These are phyloP conservation scores for Magnaporthiopsis rhizophila DNA, from an alignment of 2,329 filamentous ascomycete genomes.

Conservation along the genomic window DNA sequence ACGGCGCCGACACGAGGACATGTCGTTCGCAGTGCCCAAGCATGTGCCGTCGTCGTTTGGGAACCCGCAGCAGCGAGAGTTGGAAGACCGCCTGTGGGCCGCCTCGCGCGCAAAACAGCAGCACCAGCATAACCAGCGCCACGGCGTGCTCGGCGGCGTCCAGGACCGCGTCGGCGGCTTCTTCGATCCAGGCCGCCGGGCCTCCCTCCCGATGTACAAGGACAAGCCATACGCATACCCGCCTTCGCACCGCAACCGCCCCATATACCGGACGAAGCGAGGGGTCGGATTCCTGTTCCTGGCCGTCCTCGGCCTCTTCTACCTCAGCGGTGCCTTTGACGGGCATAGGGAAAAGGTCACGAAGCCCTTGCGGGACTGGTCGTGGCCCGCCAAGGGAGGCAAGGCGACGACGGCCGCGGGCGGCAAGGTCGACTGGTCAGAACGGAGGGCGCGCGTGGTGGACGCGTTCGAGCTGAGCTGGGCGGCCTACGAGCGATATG, in stretches of 20 bases:
- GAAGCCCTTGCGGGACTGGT: slow-evolving; percentile 37
- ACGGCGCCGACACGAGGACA: slow-evolving; percentile 27
- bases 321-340: slow-evolving; percentile 58
- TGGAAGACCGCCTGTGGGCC: slow-evolving; percentile 61
- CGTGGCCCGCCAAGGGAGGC: slow-evolving; percentile 45
- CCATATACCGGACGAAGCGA: slow-evolving; percentile 58
- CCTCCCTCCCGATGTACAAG: slow-evolving; percentile 88
- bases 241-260: slow-evolving; percentile 47
- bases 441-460: slow-evolving; percentile 71
- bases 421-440: slow-evolving; percentile 60
- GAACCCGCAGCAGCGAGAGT: slow-evolving; percentile 50
- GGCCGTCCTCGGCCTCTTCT: slow-evolving; percentile 52
- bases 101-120: slow-evolving; percentile 27
- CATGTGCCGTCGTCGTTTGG: slow-evolving; percentile 59
- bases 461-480: slow-evolving; percentile 89
- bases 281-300: slow-evolving; percentile 43
- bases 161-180: slow-evolving; percentile 56
- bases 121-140: slow-evolving; percentile 1
- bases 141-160: slow-evolving; percentile 31
- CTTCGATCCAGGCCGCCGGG: slow-evolving; percentile 45
- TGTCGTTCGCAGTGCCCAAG: slow-evolving; percentile 60
- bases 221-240: slow-evolving; percentile 85
- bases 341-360: slow-evolving; percentile 26
- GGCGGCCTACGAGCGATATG: slow-evolving; percentile 86
- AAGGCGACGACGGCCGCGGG: slow-evolving; percentile 26